Evolutionary conservation across 164 flowering plant genomes (phyloP).

Genomic region (Hamamelis virginiana): DNA sequence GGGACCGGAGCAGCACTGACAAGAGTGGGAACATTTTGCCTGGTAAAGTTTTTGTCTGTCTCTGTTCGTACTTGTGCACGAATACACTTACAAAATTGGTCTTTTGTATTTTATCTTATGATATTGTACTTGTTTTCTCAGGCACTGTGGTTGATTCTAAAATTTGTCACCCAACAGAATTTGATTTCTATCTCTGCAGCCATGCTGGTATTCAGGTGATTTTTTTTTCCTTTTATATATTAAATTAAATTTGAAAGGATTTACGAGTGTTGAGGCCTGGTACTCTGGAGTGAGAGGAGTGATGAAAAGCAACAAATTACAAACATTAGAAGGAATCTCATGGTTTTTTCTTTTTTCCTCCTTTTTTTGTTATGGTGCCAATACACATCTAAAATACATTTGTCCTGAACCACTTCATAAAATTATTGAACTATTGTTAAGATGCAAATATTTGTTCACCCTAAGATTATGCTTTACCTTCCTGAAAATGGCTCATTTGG

Average conservation of each 20-base stretch:
- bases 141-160: conserved; percentile 90
- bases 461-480: not conserved
- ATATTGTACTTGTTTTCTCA: conserved; percentile 23
- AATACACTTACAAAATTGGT: no score
- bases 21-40: conserved; percentile 87
- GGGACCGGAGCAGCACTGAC: conserved; percentile 64
- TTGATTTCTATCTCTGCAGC: conserved; percentile 93
- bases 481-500: not conserved
- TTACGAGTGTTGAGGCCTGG: not conserved
- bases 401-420: not conserved
- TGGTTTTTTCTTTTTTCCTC: no score
- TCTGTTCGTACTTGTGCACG: not conserved
- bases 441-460: not conserved
- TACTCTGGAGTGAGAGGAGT: not conserved
- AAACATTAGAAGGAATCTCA: not conserved
- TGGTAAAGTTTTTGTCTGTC: conserved; percentile 31
- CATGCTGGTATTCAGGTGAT: conserved; percentile 94
- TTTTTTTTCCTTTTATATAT: not conserved
- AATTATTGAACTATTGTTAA: not conserved
- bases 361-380: no score
- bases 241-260: not conserved
- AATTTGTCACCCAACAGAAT: conserved; percentile 92
- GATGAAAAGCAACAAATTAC: not conserved
- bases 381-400: not conserved
- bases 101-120: no score